Conservation (phyloP, 169 alveolate genomes). For the Babesia ovata region DNA sequence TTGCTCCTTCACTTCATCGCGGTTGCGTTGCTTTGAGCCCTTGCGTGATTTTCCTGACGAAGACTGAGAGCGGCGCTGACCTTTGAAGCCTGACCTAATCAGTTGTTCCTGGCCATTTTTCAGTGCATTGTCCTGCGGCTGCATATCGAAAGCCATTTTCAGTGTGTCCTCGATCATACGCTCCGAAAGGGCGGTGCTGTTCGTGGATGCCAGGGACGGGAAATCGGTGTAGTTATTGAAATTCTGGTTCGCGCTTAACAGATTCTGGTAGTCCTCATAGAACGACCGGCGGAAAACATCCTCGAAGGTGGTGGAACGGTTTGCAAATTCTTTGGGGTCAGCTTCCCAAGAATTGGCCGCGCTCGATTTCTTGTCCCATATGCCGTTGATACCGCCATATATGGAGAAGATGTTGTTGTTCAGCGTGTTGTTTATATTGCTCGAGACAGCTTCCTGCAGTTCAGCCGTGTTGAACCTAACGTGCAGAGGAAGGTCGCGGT, state of each 20-base stretch:
- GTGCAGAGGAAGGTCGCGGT: too few relatives aligned
- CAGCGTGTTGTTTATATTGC: conserved; percentile 17
- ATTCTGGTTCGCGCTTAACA: too few relatives aligned
- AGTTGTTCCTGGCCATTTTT: too few relatives aligned
- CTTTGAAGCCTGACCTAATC: too few relatives aligned
- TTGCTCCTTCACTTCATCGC: not conserved
- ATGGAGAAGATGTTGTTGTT: conserved; percentile 23
- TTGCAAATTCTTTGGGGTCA: not conserved
- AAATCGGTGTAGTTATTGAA: not conserved
- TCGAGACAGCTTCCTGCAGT: conserved; percentile 12
- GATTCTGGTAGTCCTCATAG: not conserved
- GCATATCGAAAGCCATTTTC: not conserved
- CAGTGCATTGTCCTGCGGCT: too few relatives aligned
- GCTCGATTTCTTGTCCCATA: conserved; percentile 15
- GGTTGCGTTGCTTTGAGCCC: not conserved
- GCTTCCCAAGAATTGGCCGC: not conserved
- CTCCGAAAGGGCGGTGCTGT: conserved; percentile 4
- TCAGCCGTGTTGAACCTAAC: not conserved
- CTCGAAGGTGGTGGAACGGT: conserved; percentile 22
- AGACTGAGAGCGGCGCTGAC: too few relatives aligned
- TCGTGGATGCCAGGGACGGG: not conserved
- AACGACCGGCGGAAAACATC: conserved; percentile 1
- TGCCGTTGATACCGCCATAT: conserved; percentile 25
- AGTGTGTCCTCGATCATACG: conserved; percentile 16
- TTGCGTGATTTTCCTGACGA: not conserved